Percentiles rank a stretch among this genome's conserved stretches.
Conservation (phyloP, 768 basidiomycete genomes). For the Boletus sensibilis region DNA sequence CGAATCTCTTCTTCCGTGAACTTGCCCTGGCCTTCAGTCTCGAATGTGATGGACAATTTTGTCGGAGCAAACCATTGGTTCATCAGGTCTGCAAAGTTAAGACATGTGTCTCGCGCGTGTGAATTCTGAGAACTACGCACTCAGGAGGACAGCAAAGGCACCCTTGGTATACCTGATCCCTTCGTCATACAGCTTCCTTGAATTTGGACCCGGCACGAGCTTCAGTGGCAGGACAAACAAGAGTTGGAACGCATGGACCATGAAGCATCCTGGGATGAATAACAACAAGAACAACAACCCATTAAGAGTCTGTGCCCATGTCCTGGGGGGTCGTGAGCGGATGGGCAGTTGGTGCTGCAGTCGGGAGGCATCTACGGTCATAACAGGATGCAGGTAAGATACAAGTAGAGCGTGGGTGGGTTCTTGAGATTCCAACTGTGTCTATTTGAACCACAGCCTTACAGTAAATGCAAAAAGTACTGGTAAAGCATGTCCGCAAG, state of each 20-base stretch:
- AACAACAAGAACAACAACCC: constrained; percentile 53
- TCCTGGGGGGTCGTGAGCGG: constrained; percentile 45
- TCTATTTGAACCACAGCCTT: constrained; percentile 15
- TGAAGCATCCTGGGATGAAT: constrained; percentile 64
- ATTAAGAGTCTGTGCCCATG: constrained; percentile 52
- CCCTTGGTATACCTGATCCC: constrained; percentile 83
- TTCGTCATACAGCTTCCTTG: constrained; percentile 57
- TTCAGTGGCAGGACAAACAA: constrained; percentile 65
- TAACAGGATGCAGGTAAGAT: constrained; percentile 1
- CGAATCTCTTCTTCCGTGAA: constrained; percentile 62
- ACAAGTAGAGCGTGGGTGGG: background rate
- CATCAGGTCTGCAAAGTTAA: constrained; percentile 57
- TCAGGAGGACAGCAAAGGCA: constrained; percentile 70
- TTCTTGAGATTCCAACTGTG: background rate
- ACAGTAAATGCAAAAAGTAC: background rate
- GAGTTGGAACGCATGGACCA: constrained; percentile 74
- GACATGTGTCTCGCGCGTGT: background rate
- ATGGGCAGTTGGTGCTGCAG: constrained; percentile 50
- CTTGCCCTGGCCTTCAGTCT: constrained; percentile 62
- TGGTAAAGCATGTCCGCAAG: background rate
- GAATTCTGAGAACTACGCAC: constrained; percentile 42
- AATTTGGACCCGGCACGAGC: constrained; percentile 57
- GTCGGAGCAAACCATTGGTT: constrained; percentile 84
- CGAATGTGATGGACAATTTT: constrained; percentile 67
- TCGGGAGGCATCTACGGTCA: constrained; percentile 19